A percentile compares a stretch with the other conserved stretches of the same genome.
phyloP scores from a whole-genome alignment of 306 rosid genomes.

The Psophocarpus tetragonolobus region DNA sequence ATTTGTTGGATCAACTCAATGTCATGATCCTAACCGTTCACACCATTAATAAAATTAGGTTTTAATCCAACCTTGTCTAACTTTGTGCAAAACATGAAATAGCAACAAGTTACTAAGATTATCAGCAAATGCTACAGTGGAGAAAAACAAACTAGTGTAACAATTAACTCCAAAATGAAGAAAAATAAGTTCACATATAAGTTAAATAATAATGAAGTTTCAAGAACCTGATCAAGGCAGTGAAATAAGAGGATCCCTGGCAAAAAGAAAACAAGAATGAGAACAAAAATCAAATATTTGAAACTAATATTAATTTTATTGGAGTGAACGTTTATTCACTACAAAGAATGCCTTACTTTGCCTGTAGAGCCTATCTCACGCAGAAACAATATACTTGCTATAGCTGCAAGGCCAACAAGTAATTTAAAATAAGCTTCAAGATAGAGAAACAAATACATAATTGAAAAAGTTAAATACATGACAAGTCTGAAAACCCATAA shows the following conservation, averaged over 20 bases:
- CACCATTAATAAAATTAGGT: slow-evolving; percentile 9
- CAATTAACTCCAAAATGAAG: slow-evolving; percentile 19
- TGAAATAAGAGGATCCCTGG: slow-evolving; percentile 65
- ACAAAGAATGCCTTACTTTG: slow-evolving; percentile 55
- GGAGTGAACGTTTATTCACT: neutral
- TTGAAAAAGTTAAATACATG: neutral
- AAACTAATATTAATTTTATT: slow-evolving; percentile 16
- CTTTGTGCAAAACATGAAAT: slow-evolving; percentile 3
- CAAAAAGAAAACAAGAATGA: slow-evolving; percentile 36
- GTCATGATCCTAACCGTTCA: neutral
- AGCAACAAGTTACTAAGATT: neutral
- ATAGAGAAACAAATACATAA: neutral
- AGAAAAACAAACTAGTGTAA: neutral
- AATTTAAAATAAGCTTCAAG: slow-evolving; percentile 25
- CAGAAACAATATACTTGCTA: slow-evolving; percentile 66
- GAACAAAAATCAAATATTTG: slow-evolving; percentile 34
- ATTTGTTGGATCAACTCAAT: slow-evolving; percentile 1
- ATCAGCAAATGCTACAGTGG: slow-evolving; percentile 7
- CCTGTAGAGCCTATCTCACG: slow-evolving; percentile 52
- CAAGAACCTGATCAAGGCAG: slow-evolving; percentile 79
- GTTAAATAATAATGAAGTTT: slow-evolving; percentile 17
- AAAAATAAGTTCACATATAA: slow-evolving; percentile 5
- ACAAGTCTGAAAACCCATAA: neutral
- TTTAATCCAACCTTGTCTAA: neutral
- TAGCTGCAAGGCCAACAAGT: slow-evolving; percentile 58